Conservation (phyloP, 2,329 filamentous ascomycete species). For the Ophiostoma ulmi region DNA sequence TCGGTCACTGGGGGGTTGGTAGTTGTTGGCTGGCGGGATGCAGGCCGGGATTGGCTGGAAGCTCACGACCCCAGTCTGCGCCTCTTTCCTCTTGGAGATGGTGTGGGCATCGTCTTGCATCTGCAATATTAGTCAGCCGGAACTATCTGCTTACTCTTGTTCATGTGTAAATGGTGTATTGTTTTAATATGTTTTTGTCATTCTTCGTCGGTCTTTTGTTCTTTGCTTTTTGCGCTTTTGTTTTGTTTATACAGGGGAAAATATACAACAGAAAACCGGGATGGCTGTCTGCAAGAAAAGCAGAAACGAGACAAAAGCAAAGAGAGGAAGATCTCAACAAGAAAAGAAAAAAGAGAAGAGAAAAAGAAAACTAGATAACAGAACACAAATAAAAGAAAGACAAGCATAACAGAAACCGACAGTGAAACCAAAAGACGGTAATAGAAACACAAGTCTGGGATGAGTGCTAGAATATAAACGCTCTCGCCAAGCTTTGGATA, state of each 20-base stretch:
- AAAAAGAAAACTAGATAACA: background rate
- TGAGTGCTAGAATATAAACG: background rate
- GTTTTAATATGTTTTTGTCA: conserved; percentile 5
- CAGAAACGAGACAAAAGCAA: conserved; percentile 1
- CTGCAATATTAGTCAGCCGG: conserved; percentile 7
- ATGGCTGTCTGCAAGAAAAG: conserved; percentile 11
- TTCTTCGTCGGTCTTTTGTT: background rate
- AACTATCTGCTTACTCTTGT: background rate
- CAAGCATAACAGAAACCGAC: background rate
- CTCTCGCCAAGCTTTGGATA: conserved; percentile 4
- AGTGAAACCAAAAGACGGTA: background rate
- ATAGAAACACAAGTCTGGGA: background rate
- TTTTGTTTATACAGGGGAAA: conserved; percentile 22
- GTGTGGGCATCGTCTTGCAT: conserved; percentile 21
- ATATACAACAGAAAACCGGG: conserved; percentile 20
- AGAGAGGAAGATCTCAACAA: background rate
- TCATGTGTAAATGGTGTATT: background rate
- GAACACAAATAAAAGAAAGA: background rate
- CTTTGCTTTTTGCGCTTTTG: conserved; percentile 10
- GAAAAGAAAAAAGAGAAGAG: background rate
- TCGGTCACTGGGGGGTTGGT: background rate
- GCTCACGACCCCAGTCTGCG: conserved; percentile 15
- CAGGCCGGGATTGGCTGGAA: conserved; percentile 20
- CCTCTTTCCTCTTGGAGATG: conserved; percentile 6
- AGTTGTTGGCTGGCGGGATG: conserved; percentile 5